Percentiles rank a stretch among this genome's conserved stretches.
Evolutionary conservation across 495 filamentous ascomycete genomes (phyloP).

Genomic region (Aspergillus indologenus): DNA sequence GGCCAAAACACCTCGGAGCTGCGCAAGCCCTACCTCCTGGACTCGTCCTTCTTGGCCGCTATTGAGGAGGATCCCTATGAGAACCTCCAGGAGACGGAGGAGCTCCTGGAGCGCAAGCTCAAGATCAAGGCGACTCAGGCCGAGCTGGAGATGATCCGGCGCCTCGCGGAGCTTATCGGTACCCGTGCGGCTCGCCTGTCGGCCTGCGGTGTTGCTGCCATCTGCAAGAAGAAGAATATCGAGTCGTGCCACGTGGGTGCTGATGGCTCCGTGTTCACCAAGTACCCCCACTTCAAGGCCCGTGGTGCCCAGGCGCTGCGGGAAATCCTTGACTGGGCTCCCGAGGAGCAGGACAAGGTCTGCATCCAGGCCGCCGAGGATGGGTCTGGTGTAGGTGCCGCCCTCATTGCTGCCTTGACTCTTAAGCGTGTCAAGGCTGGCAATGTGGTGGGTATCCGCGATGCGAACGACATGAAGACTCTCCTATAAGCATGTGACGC

Average conservation of each 20-base stretch:
- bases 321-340: slow-evolving; percentile 90
- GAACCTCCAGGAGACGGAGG: slow-evolving; percentile 82
- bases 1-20: slow-evolving; percentile 76
- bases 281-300: slow-evolving; percentile 95
- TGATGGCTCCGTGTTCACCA: slow-evolving; percentile 96
- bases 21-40: slow-evolving; percentile 77
- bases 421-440: slow-evolving; percentile 79
- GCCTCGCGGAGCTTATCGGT: slow-evolving; percentile 88
- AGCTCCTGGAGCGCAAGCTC: slow-evolving; percentile 73
- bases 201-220: slow-evolving; percentile 90
- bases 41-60: slow-evolving; percentile 90
- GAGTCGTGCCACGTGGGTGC: slow-evolving; percentile 88
- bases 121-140: slow-evolving; percentile 62
- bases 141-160: slow-evolving; percentile 82
- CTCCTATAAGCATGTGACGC: slow-evolving; percentile 31
- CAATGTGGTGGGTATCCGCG: slow-evolving; percentile 72
- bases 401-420: slow-evolving; percentile 89
- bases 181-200: slow-evolving; percentile 91
- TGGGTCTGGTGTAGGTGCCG: slow-evolving; percentile 93
- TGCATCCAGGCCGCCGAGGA: slow-evolving; percentile 87
- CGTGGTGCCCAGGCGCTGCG: slow-evolving; percentile 84
- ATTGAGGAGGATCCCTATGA: slow-evolving; percentile 96
- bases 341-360: slow-evolving; percentile 76
- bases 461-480: slow-evolving; percentile 56
- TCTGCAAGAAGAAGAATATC: slow-evolving; percentile 92